Evolutionary conservation across 768 basidiomycete species (phyloP).

Genomic region (Trametes cingulata): DNA sequence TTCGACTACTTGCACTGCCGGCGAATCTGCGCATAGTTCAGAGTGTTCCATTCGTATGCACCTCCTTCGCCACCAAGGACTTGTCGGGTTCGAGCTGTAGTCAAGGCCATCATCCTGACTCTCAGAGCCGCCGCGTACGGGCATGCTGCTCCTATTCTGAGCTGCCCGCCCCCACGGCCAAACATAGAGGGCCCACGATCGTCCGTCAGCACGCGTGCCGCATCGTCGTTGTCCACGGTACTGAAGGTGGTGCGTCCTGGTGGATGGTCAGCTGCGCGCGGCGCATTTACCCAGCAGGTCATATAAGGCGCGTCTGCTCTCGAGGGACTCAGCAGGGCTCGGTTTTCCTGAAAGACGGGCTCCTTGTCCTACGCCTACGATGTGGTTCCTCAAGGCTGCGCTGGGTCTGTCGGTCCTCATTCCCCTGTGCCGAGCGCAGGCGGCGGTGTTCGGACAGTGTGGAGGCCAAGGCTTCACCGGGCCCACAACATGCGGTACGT

Average conservation of each 20-base stretch:
- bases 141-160: neutral
- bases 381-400: neutral
- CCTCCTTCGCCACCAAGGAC: no score
- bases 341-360: neutral
- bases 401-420: neutral
- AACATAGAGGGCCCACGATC: neutral
- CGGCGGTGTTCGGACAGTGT: conserved; percentile 15
- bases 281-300: neutral
- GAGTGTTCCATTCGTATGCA: no score
- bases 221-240: neutral
- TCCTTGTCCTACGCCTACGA: neutral
- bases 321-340: neutral
- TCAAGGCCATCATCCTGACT: no score
- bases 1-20: no score
- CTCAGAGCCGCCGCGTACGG: no score
- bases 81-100: no score
- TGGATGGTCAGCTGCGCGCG: neutral
- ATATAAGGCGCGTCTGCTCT: neutral
- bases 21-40: no score
- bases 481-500: conserved; percentile 17
- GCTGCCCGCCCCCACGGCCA: neutral
- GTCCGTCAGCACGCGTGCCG: neutral
- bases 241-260: no score
- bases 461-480: conserved; percentile 20
- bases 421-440: conserved; percentile 19